Percentiles rank a stretch among this genome's conserved stretches.
These are phyloP conservation scores for Pseudozyma hubeiensis DNA, from an alignment of 1,284 basidiomycete species.

Conservation along the genomic window DNA sequence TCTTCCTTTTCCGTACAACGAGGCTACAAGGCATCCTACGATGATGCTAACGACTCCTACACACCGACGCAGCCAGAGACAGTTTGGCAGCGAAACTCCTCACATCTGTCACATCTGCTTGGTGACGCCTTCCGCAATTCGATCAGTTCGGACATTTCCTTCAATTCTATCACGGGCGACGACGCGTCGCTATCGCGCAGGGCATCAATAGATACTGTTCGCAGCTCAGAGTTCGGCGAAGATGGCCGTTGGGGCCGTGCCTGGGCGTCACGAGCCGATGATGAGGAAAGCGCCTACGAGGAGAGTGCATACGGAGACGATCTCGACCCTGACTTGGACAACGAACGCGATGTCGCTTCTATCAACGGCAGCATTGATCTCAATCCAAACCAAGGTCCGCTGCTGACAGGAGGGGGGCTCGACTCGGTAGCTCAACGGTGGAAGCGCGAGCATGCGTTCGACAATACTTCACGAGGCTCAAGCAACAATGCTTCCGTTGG, in stretches of 20 bases:
- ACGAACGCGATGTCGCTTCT: neutral
- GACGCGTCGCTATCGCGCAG: slow-evolving; percentile 28
- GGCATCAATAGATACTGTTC: slow-evolving; percentile 58
- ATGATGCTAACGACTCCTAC: slow-evolving; percentile 19
- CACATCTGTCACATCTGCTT: slow-evolving; percentile 35
- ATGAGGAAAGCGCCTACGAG: slow-evolving; percentile 56
- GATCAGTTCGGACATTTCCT: slow-evolving; percentile 54
- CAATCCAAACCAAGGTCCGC: slow-evolving; percentile 14
- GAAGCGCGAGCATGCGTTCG: slow-evolving; percentile 26
- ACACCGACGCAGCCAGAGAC: slow-evolving; percentile 8
- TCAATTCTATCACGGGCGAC: slow-evolving; percentile 53
- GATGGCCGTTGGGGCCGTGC: slow-evolving; percentile 59
- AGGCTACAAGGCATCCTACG: slow-evolving; percentile 38
- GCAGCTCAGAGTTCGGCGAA: slow-evolving; percentile 61
- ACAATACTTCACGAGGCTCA: neutral
- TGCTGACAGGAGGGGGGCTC: slow-evolving; percentile 18
- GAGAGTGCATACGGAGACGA: slow-evolving; percentile 41
- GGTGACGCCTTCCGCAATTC: slow-evolving; percentile 55
- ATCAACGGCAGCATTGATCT: slow-evolving; percentile 20
- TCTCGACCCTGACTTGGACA: slow-evolving; percentile 13
- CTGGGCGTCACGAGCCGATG: slow-evolving; percentile 54
- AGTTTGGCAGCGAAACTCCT: slow-evolving; percentile 33
- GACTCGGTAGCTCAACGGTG: slow-evolving; percentile 33
- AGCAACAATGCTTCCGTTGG: neutral
- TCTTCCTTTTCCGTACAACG: slow-evolving; percentile 32